Evolutionary conservation across 257 asterid genomes (phyloP), one percentile per base, ranked within the genome.

Genomic region (Forsythia viridissima): DNA sequence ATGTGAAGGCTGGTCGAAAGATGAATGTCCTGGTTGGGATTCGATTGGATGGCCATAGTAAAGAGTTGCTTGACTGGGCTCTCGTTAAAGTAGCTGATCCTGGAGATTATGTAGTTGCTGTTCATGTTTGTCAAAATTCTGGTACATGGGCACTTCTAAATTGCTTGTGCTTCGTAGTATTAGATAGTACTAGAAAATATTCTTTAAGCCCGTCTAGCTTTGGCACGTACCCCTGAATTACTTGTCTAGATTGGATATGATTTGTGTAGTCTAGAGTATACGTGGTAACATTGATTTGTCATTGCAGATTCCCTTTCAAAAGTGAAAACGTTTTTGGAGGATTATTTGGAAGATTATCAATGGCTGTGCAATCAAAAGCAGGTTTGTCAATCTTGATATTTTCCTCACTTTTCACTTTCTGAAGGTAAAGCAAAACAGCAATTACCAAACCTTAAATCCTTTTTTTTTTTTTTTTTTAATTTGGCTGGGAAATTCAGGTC

Each of bases 51-150:
- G 87, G 79, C 6, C 87, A 86, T 63, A 85, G 89, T 52, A 86
- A 77, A 71, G 97, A 92, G 86, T 80, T 96, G 85, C 82, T 96
- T 44, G 94, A 93, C 79, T 93, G 97, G 99, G 96, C 98, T 48
- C 34, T 96, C 78, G 90, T 90, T 70, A 96, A 92, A 85, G 95
- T 91, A 30, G 97, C 97, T 43, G 85, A 90, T 76, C 87, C 92
- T 1, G 98, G 99, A 59, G 97, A 96, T 78, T 78, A 74, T 11
- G 95, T 96, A 1, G 81, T 89, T 72, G 99, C 98, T 8, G 69
- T 96, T 84, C 99, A 96, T 81, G 92, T 96, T 77, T 90, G 94
- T 88, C 80, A 87, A 82, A 88, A 86, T 77, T 87, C 95, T 46
- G 98, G 99, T 92, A 82, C 10, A 34, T 20, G 61, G 41, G 18